Base-by-base conservation (phyloP, 179 eudicot species). In the Silene coronaria region DNA sequence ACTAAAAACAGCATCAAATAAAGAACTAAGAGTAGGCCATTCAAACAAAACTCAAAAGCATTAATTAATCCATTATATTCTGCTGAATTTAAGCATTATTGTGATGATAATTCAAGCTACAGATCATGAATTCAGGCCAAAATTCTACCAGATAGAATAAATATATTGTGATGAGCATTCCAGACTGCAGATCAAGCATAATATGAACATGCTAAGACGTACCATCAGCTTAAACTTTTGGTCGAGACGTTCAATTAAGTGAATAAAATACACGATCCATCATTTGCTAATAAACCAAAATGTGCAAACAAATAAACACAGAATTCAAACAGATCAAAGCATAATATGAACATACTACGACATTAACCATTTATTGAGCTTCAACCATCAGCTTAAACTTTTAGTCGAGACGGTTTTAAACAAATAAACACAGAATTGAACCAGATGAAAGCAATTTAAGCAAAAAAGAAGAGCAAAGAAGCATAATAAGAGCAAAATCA, bases 201-300 rank as follows among this genome's bases (percentile, higher is more conserved):
- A 3, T 27, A 63, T 26, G 34, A 11, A 5, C 19, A 27, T 12
- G 4, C 0, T 30, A 19, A 12, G 3, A 13, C n/a, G 22, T 12
- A 17, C 61, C 14, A 46, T 46, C 19, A 6, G 7, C 14, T 24
- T 6, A 48, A 53, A 71, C 42, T 27, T 27, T 23, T 9, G 3
- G 46, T 1, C 14, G 48, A 38, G 32, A 28, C 32, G 32, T 28
- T 1, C 1, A 1, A 46, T 5, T 0, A 70, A 23, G 6, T 48
- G 21, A 53, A 72, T 32, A 9, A 58, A 57, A n/a, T 22, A 32
- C 30, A 55, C 53, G 74, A 71, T 72, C 65, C 34, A 58, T 28
- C 11, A 72, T 13, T 46, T 16, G 2, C 12, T 23, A 60, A 60
- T 51, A 8, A 57, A 21, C 17, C 0, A 13, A 16, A 30, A 38